Conservation (phyloP, 1,284 basidiomycete species). For the Ustilago lituana region DNA sequence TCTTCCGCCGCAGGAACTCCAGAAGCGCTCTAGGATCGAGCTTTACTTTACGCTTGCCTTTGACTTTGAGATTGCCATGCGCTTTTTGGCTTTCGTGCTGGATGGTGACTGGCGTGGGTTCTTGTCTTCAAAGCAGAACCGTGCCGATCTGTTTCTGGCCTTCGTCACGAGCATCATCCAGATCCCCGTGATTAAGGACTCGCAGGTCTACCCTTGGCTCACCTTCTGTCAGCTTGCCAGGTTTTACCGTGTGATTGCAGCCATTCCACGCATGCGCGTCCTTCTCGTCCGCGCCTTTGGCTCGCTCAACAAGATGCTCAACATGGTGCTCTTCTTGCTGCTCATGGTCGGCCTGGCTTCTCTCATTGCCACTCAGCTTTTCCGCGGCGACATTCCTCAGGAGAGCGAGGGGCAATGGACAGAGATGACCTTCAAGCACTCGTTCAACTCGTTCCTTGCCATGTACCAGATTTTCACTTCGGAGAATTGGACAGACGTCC, state of each 20-base stretch:
- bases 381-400: conserved; percentile 78
- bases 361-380: conserved; percentile 77
- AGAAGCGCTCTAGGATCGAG: conserved; percentile 73
- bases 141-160: conserved; percentile 83
- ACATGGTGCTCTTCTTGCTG: conserved; percentile 93
- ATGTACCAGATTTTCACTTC: conserved; percentile 91
- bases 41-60: conserved; percentile 84
- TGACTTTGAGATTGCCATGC: conserved; percentile 85
- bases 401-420: conserved; percentile 61
- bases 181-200: conserved; percentile 78
- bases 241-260: conserved; percentile 93
- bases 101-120: conserved; percentile 86
- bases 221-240: conserved; percentile 87
- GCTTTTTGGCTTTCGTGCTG: conserved; percentile 73
- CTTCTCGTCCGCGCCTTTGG: conserved; percentile 78
- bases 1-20: conserved; percentile 26
- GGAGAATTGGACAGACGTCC: conserved; percentile 88
- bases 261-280: conserved; percentile 79
- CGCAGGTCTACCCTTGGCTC: conserved; percentile 84
- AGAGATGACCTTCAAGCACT: conserved; percentile 84
- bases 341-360: conserved; percentile 88
- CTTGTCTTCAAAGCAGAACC: conserved; percentile 76
- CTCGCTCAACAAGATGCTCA: conserved; percentile 87
- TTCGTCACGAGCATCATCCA: conserved; percentile 83
- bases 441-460: conserved; percentile 87